Evolutionary conservation across 345 rosid species (phyloP).

Genomic region (Schrenkiella parvula): DNA sequence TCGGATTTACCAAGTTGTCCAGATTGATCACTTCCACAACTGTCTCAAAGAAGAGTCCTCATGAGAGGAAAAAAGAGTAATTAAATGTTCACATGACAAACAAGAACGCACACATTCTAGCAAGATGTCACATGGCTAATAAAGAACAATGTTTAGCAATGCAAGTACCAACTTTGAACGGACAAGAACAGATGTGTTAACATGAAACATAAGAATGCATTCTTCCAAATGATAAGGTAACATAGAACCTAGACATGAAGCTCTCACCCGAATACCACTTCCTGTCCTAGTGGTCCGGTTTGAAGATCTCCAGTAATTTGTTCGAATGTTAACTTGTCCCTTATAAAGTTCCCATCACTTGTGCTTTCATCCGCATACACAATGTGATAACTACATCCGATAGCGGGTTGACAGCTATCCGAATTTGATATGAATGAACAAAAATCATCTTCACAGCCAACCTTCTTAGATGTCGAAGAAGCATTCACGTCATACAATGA

Average conservation of each 20-base stretch:
- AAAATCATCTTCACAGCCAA: conserved; percentile 54
- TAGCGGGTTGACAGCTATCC: conserved; percentile 47
- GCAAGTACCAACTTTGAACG: too few relatives aligned
- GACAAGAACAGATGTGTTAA: neutral
- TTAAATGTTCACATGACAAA: neutral
- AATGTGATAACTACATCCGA: conserved; percentile 55
- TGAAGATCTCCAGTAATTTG: conserved; percentile 51
- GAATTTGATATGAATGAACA: conserved; percentile 45
- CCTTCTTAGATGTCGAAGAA: conserved; percentile 42
- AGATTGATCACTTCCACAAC: conserved; percentile 75
- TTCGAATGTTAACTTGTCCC: conserved; percentile 48
- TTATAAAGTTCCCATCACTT: conserved; percentile 65
- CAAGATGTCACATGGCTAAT: neutral
- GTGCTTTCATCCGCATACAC: conserved; percentile 82
- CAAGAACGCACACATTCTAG: neutral
- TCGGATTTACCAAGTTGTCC: conserved; percentile 60
- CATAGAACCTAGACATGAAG: neutral
- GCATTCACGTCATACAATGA: conserved; percentile 46
- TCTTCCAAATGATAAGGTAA: neutral
- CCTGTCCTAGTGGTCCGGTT: conserved; percentile 45
- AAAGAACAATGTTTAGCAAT: too few relatives aligned
- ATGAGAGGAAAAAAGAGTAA: neutral
- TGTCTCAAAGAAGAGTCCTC: conserved; percentile 23
- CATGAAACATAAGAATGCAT: neutral
- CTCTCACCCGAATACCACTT: conserved; percentile 64